These are phyloP conservation scores for Moricandia moricandioides DNA, from an alignment of 345 rosid species.

Conservation along the genomic window DNA sequence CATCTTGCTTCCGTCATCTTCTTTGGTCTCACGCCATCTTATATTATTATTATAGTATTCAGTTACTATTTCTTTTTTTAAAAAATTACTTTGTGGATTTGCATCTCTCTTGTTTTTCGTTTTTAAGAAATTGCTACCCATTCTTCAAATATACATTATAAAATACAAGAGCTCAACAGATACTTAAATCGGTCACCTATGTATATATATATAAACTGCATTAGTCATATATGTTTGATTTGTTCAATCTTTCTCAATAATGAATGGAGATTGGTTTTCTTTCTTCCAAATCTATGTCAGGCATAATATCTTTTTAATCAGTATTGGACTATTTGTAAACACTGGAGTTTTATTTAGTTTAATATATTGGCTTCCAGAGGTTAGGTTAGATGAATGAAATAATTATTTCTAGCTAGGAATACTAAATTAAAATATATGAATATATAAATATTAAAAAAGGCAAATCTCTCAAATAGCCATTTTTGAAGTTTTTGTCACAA, in stretches of 20 bases:
- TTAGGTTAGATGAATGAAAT: constrained; percentile 22
- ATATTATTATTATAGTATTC: neutral
- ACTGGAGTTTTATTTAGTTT: neutral
- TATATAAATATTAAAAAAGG: neutral
- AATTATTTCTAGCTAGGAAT: neutral
- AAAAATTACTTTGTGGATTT: neutral
- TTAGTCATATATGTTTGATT: neutral
- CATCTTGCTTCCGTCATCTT: constrained; percentile 29
- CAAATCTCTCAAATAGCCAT: too few relatives aligned
- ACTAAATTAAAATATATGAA: neutral
- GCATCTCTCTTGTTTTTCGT: neutral
- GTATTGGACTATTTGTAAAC: neutral
- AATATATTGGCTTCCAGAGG: neutral
- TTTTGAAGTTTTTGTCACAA: too few relatives aligned
- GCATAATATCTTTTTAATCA: neutral
- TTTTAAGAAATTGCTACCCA: neutral
- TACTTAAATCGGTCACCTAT: neutral
- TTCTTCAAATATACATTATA: neutral
- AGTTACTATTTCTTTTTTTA: neutral
- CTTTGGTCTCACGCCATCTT: constrained; percentile 19
- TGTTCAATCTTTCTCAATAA: neutral
- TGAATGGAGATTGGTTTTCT: constrained; percentile 15
- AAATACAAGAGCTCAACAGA: neutral
- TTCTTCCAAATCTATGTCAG: constrained; percentile 28
- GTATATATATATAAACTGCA: neutral